A percentile compares a stretch with the other conserved stretches of the same genome.
phyloP scores from a whole-genome alignment of 2,329 filamentous ascomycete species.

The Tolypocladium capitatum region DNA sequence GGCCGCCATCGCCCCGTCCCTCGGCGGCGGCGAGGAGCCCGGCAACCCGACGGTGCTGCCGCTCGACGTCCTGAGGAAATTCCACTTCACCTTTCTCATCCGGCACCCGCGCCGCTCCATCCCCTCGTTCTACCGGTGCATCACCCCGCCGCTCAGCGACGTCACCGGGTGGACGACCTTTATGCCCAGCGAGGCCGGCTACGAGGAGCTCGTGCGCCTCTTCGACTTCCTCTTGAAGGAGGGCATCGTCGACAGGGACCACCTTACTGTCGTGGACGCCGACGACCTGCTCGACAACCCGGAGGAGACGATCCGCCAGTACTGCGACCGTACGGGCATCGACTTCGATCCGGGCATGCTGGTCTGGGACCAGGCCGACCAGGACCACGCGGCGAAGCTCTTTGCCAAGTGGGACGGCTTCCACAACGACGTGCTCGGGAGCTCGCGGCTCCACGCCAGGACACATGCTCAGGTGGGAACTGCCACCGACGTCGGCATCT shows the following conservation, averaged over 20 bases:
- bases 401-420: constrained; percentile 98
- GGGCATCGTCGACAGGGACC: constrained; percentile 55
- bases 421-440: constrained; percentile 87
- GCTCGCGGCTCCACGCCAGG: constrained; percentile 60
- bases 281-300: constrained; percentile 88
- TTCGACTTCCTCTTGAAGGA: constrained; percentile 71
- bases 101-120: constrained; percentile 86
- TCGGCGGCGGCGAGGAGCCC: constrained; percentile 51
- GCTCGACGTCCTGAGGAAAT: constrained; percentile 55
- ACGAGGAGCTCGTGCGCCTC: constrained; percentile 70
- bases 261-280: constrained; percentile 81
- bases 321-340: constrained; percentile 70
- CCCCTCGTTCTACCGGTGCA: constrained; percentile 90
- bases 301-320: constrained; percentile 58
- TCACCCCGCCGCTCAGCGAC: constrained; percentile 69
- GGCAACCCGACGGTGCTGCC: constrained; percentile 81
- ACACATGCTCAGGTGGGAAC: constrained; percentile 41
- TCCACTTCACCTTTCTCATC: constrained; percentile 95
- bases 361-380: constrained; percentile 65
- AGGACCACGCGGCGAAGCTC: constrained; percentile 56
- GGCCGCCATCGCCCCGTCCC: constrained; percentile 64
- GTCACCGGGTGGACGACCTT: constrained; percentile 80
- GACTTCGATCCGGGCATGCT: constrained; percentile 69
- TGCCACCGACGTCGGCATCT: background rate
- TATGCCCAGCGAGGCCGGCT: constrained; percentile 79